Evolutionary conservation across 1,284 basidiomycete species (phyloP), one percentile per base, ranked within the genome.

Genomic region (Moesziomyces antarcticus): DNA sequence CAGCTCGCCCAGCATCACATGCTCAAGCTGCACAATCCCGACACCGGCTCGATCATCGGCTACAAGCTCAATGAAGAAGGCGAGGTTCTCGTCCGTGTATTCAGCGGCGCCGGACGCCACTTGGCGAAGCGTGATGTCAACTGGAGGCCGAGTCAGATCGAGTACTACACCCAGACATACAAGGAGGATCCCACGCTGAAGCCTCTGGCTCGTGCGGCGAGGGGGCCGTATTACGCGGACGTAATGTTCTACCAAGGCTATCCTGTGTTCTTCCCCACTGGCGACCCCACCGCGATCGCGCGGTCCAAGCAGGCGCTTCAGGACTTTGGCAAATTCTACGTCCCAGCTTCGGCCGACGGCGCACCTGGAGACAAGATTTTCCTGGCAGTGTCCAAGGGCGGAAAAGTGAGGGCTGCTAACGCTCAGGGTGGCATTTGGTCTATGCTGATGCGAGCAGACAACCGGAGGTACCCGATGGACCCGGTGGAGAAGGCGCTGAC

Each of bases 201-300:
- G 37, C 37, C 37, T 3, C 37, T 40, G 14, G 5, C 37, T 2
- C 14, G 37, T 16, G 58, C 35, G 18, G 41, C 27, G 4, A 37
- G 45, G 11, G 49, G 56, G 16, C 30, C 33, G 7, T 50, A 45
- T 41, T 61, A 44, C 35, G 46, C 58, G 1, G 35, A 37, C 1
- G 14, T 27, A 6, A 30, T 52, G 0, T 50, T 56, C 22, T 44
- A 43, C 27, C 21, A 56, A 13, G 60, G 60, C 1, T 20, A 20
- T 25, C 60, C 60, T 0, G 37, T 63, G 7, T 48, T 63, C 45
- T 43, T 48, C 33, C 49, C 40, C 16, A 16, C 37, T 5, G 33
- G 21, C 11, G 30, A 48, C 8, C 11, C 16, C 2, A 5, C 9
- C 9, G 16, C 27, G 5, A 11, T 24, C 3, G 10, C 7, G 1